Conservation (phyloP, 495 filamentous ascomycete species). For the Pyrenula massariospora region DNA sequence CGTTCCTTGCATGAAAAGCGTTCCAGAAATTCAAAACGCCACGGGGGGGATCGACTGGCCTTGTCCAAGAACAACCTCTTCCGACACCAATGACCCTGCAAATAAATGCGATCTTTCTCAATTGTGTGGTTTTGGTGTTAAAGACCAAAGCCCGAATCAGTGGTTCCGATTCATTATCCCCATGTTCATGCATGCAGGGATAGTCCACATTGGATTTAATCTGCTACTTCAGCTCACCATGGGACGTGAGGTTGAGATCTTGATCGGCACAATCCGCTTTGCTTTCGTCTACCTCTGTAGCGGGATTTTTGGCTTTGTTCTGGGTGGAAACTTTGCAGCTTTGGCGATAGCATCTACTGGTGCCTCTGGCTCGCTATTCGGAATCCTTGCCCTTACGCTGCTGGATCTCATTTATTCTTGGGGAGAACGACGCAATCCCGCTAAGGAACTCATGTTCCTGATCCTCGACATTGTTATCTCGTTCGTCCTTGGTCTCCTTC, state of each 20-base stretch:
- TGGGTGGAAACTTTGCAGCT: conserved; percentile 87
- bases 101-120: conserved; percentile 60
- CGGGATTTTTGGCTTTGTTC: conserved; percentile 92
- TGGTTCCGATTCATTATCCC: conserved; percentile 95
- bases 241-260: conserved; percentile 79
- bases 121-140: conserved; percentile 68
- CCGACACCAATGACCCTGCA: conserved; percentile 22
- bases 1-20: conserved; percentile 87
- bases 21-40: conserved; percentile 49
- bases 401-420: conserved; percentile 91
- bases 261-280: conserved; percentile 78
- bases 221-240: conserved; percentile 79
- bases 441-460: conserved; percentile 75
- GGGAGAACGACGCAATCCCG: conserved; percentile 59
- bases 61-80: conserved; percentile 65
- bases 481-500: conserved; percentile 84
- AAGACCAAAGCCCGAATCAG: conserved; percentile 70
- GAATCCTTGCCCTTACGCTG: conserved; percentile 74
- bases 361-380: conserved; percentile 82
- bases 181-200: conserved; percentile 87
- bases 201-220: conserved; percentile 94
- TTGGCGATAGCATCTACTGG: conserved; percentile 71
- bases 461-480: conserved; percentile 74
- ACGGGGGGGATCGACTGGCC: conserved; percentile 45
- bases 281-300: conserved; percentile 76